phyloP scores from a whole-genome alignment of 78 protist species.

The Creolimax fragrantissima region DNA sequence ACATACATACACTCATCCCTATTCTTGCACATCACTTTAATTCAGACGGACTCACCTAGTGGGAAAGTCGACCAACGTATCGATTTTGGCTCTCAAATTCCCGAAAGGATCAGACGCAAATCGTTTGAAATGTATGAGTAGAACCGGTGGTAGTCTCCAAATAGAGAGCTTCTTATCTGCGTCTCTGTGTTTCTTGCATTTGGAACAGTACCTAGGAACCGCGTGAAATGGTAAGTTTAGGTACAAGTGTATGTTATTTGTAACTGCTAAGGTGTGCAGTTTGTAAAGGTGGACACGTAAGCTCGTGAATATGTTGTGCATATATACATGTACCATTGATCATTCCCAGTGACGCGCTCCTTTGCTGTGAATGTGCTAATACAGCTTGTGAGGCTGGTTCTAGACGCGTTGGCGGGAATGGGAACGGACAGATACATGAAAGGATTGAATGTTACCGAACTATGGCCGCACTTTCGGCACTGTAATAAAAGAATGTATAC shows the following conservation, averaged over 20 bases:
- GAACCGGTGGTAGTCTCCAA: neutral
- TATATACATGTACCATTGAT: neutral
- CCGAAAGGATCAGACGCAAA: neutral
- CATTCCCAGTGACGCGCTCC: neutral
- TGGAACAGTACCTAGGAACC: neutral
- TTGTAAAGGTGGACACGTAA: too few relatives aligned
- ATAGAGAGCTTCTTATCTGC: neutral
- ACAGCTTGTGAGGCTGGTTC: neutral
- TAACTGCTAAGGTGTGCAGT: too few relatives aligned
- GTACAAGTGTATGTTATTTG: too few relatives aligned
- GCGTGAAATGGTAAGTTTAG: neutral
- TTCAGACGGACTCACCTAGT: neutral
- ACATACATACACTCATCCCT: too few relatives aligned
- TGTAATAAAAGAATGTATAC: neutral
- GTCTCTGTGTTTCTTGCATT: constrained; percentile 8
- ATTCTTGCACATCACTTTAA: too few relatives aligned
- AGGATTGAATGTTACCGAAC: constrained; percentile 72
- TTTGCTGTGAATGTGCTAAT: neutral
- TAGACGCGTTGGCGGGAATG: neutral
- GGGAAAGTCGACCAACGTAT: neutral
- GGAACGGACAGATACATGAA: constrained; percentile 66
- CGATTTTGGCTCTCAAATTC: neutral
- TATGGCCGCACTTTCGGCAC: neutral
- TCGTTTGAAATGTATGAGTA: neutral
- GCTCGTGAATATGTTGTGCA: neutral